A percentile compares a stretch with the other conserved stretches of the same genome.
Conservation (phyloP, 139 green algal genomes). For the Raphidocelis subcapitata region DNA sequence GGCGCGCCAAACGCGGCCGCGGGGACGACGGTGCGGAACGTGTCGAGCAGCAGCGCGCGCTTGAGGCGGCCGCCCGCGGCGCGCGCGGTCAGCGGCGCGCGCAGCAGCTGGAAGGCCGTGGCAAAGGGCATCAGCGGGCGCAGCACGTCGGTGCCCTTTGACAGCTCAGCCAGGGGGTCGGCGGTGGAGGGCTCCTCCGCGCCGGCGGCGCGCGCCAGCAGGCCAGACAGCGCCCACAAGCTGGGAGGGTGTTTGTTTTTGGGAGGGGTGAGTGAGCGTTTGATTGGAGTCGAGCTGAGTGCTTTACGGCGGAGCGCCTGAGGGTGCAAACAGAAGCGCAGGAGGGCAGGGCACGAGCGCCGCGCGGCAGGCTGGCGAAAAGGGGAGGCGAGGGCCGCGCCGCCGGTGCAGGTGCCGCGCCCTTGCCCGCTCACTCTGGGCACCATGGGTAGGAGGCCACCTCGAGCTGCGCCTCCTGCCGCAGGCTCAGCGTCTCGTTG, state of each 20-base stretch:
- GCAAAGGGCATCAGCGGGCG: slow-evolving; percentile 33
- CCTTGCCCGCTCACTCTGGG: slow-evolving; percentile 1
- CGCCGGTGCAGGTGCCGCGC: no score
- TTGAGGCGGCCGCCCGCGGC: slow-evolving; percentile 24
- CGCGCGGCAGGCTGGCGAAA: no score
- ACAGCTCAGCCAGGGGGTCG: slow-evolving; percentile 19
- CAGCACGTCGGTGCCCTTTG: slow-evolving; percentile 22
- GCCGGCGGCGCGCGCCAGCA: no score
- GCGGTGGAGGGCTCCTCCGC: background rate
- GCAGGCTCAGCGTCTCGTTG: slow-evolving; percentile 15
- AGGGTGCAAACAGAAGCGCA: no score
- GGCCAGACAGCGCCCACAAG: no score
- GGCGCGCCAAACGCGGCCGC: slow-evolving; percentile 22
- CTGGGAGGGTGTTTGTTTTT: no score
- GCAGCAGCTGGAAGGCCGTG: slow-evolving; percentile 28
- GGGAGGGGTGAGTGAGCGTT: no score
- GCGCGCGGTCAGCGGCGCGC: slow-evolving; percentile 4
- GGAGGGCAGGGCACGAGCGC: no score
- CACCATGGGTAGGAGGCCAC: slow-evolving; percentile 27
- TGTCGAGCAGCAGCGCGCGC: slow-evolving; percentile 29
- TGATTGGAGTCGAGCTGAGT: no score
- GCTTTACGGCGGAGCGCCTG: no score
- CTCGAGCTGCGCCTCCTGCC: slow-evolving; percentile 25
- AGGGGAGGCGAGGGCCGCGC: no score
- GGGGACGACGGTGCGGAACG: slow-evolving; percentile 21